Conservation (phyloP, 768 basidiomycete species). For the Naganishia antarctica region DNA sequence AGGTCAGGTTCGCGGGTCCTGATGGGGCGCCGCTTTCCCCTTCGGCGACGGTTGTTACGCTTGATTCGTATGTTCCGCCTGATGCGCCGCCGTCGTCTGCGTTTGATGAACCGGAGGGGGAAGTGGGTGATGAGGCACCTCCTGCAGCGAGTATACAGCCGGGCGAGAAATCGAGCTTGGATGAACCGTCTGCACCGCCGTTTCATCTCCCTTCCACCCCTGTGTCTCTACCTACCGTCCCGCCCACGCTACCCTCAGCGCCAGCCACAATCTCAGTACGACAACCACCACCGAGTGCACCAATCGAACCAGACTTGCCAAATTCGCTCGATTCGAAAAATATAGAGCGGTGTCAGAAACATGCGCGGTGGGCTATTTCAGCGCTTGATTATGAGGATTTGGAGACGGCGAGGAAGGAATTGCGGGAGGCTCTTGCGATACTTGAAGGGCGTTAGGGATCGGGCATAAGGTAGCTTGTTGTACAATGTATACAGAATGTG, state of each 20-base stretch:
- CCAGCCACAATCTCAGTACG: neutral
- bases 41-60: slow-evolving; percentile 32
- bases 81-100: slow-evolving; percentile 41
- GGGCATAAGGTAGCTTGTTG: neutral
- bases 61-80: slow-evolving; percentile 39
- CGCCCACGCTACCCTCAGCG: slow-evolving; percentile 11
- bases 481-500: too few species aligned
- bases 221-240: slow-evolving; percentile 14
- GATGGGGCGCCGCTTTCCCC: slow-evolving; percentile 47
- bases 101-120: slow-evolving; percentile 18
- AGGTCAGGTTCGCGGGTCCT: slow-evolving; percentile 47
- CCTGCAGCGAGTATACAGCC: neutral
- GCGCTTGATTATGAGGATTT: slow-evolving; percentile 93
- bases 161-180: neutral
- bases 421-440: slow-evolving; percentile 63
- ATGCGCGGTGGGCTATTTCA: slow-evolving; percentile 85
- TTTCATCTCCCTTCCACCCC: slow-evolving; percentile 31
- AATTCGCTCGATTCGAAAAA: slow-evolving; percentile 50
- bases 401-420: slow-evolving; percentile 76
- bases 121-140: neutral
- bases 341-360: slow-evolving; percentile 77
- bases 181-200: slow-evolving; percentile 9
- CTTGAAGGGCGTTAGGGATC: slow-evolving; percentile 37
- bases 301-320: neutral
- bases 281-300: slow-evolving; percentile 17